Conservation (phyloP, 2,329 filamentous ascomycete species). For the Curvularia verruculosa region DNA sequence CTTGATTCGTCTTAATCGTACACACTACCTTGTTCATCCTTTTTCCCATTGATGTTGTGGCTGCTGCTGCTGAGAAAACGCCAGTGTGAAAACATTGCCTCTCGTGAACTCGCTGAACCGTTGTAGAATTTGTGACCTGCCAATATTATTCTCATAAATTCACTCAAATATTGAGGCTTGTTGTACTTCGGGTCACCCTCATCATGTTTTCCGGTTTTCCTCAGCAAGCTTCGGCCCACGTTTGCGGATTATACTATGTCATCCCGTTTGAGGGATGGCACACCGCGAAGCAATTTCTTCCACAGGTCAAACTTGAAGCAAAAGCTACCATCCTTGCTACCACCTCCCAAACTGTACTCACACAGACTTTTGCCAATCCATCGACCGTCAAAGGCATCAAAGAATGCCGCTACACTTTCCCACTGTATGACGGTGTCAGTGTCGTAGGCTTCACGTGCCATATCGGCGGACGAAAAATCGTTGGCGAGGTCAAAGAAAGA, state of each 20-base stretch:
- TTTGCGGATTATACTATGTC: slow-evolving; percentile 43
- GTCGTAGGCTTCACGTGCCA: slow-evolving; percentile 71
- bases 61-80: not conserved
- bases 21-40: not conserved
- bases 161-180: not conserved
- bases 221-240: slow-evolving; percentile 1
- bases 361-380: slow-evolving; percentile 68
- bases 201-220: not conserved
- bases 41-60: not conserved
- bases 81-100: not conserved
- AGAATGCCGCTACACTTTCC: slow-evolving; percentile 70
- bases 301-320: slow-evolving; percentile 62
- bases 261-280: slow-evolving; percentile 1
- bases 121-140: slow-evolving; percentile 1
- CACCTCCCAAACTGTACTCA: slow-evolving; percentile 58
- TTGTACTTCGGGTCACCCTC: not conserved
- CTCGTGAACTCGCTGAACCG: not conserved
- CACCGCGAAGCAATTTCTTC: slow-evolving; percentile 54
- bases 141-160: slow-evolving; percentile 5
- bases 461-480: slow-evolving; percentile 65
- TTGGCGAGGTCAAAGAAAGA: slow-evolving; percentile 71
- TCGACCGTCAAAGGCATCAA: slow-evolving; percentile 52
- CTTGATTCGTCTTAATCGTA: not conserved
- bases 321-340: slow-evolving; percentile 67
- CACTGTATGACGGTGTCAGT: slow-evolving; percentile 73